These are phyloP conservation scores for Cyberlindnera bimundalis DNA, from an alignment of 805 yeast genomes.

Conservation along the genomic window DNA sequence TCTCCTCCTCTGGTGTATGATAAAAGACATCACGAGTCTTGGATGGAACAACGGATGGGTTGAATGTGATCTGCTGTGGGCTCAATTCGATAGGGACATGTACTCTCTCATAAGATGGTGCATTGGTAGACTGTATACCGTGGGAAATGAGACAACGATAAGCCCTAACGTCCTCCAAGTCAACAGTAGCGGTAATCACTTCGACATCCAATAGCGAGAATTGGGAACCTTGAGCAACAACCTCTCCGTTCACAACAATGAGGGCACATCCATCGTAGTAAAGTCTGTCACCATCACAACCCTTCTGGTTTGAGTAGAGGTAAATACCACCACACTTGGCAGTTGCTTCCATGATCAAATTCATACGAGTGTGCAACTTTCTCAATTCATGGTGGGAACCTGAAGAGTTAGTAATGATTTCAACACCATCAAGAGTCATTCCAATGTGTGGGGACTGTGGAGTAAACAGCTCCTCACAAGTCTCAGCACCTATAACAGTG, in stretches of 20 bases:
- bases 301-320: conserved; percentile 90
- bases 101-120: conserved; percentile 42
- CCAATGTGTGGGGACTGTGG: conserved; percentile 94
- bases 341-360: conserved; percentile 87
- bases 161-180: conserved; percentile 83
- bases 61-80: conserved; percentile 55
- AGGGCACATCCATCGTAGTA: conserved; percentile 97
- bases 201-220: conserved; percentile 90
- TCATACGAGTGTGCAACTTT: conserved; percentile 79
- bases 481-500: conserved; percentile 93
- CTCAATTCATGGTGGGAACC: conserved; percentile 97
- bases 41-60: conserved; percentile 61
- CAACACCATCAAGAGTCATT: conserved; percentile 95
- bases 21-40: conserved; percentile 47
- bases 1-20: conserved; percentile 91
- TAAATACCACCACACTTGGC: conserved; percentile 96
- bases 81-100: conserved; percentile 64
- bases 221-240: conserved; percentile 92
- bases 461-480: conserved; percentile 96
- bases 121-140: conserved; percentile 30
- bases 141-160: conserved; percentile 72
- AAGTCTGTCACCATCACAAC: conserved; percentile 96
- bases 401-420: conserved; percentile 89
- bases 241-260: conserved; percentile 86
- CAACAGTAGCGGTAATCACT: conserved; percentile 92